These are phyloP conservation scores for Boeremia exigua DNA, from an alignment of 2,329 filamentous ascomycete species.

Conservation along the genomic window DNA sequence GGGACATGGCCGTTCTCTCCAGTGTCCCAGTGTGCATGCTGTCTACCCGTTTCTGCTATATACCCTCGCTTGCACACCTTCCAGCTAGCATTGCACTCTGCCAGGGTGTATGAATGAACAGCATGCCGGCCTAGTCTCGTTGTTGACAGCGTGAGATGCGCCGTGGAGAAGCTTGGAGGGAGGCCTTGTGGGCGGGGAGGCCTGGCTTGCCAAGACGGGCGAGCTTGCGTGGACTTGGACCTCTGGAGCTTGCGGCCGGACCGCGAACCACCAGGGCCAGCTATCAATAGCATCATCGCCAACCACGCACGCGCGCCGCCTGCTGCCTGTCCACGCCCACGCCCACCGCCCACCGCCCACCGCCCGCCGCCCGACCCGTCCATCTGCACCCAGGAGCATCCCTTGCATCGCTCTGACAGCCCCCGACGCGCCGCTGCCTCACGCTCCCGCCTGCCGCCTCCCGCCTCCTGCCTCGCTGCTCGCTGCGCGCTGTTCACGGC, in stretches of 20 bases:
- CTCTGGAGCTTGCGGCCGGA: not conserved
- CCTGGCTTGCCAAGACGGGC: conserved; percentile 2
- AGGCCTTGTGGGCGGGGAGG: too few relatives aligned
- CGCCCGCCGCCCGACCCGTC: not conserved
- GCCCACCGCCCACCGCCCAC: not conserved
- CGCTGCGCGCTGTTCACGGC: too few relatives aligned
- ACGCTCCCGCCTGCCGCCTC: not conserved
- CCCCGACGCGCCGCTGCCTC: conserved; percentile 1
- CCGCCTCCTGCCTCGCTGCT: too few relatives aligned
- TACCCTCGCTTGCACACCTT: conserved; percentile 14
- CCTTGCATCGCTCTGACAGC: conserved; percentile 12
- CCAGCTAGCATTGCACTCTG: not conserved
- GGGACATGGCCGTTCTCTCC: not conserved
- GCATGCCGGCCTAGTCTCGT: not conserved
- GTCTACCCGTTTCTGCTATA: conserved; percentile 2
- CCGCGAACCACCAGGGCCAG: conserved; percentile 4
- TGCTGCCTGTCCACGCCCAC: not conserved
- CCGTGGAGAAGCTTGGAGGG: too few relatives aligned
- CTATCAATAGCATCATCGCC: conserved; percentile 25
- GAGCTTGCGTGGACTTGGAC: too few relatives aligned
- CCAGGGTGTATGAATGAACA: conserved; percentile 1
- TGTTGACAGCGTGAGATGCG: too few relatives aligned
- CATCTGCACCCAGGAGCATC: conserved; percentile 4
- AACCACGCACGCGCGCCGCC: not conserved
- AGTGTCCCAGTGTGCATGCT: too few relatives aligned